Conservation (phyloP, 2,329 filamentous ascomycete species). For the Colletotrichum falcatum region DNA sequence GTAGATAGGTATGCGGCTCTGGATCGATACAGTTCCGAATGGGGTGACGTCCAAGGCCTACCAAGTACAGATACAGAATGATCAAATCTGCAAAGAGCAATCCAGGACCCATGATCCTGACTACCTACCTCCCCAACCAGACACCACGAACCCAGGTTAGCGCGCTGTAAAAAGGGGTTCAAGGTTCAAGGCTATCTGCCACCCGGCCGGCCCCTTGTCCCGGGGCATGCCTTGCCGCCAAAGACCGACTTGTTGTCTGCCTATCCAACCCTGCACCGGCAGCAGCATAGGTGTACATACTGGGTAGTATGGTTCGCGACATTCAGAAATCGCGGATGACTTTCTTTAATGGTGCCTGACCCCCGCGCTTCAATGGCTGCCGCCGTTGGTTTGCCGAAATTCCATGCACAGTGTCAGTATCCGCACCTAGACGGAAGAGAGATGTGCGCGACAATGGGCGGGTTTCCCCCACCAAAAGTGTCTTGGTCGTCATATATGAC, state of each 20-base stretch:
- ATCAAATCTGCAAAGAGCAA: constrained; percentile 20
- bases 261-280: constrained; percentile 3
- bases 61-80: no score
- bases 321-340: background rate
- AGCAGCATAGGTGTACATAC: no score
- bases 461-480: no score
- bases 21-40: background rate
- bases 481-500: background rate
- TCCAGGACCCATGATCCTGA: constrained; percentile 18
- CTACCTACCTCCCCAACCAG: no score
- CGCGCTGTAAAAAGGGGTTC: background rate
- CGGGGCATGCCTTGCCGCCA: constrained; percentile 29
- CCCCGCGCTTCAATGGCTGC: no score
- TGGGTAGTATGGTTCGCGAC: no score
- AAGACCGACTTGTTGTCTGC: constrained; percentile 21
- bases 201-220: constrained; percentile 22
- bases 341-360: no score
- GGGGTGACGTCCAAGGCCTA: background rate
- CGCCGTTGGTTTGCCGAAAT: no score
- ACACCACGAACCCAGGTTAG: constrained; percentile 27
- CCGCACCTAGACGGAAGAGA: no score
- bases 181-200: constrained; percentile 17
- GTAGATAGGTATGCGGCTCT: background rate
- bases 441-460: no score
- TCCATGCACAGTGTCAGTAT: no score